phyloP scores from a whole-genome alignment of 1,284 basidiomycete genomes.

The Ustilago sp. region DNA sequence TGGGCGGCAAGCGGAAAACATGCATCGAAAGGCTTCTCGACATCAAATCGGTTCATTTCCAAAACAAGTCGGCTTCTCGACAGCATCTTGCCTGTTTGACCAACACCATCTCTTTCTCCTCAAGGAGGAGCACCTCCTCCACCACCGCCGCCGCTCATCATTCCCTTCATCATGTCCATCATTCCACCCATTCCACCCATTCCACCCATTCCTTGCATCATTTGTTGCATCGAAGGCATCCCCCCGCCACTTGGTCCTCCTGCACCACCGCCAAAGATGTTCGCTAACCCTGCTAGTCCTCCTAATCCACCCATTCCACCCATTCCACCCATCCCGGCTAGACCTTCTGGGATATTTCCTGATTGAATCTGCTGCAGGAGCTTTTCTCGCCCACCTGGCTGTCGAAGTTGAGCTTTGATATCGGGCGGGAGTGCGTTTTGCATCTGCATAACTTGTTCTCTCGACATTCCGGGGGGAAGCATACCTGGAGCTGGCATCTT shows the following conservation, averaged over 20 bases:
- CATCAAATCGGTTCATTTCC: not conserved
- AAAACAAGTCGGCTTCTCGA: not conserved
- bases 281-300: slow-evolving; percentile 41
- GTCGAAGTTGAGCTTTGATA: slow-evolving; percentile 68
- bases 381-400: slow-evolving; percentile 67
- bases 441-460: slow-evolving; percentile 67
- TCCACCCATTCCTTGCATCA: slow-evolving; percentile 70
- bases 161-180: slow-evolving; percentile 80
- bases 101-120: not conserved
- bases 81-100: not conserved
- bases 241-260: slow-evolving; percentile 29
- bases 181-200: slow-evolving; percentile 70
- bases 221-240: slow-evolving; percentile 57
- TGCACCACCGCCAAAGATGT: slow-evolving; percentile 44
- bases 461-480: slow-evolving; percentile 65
- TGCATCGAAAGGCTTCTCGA: not conserved
- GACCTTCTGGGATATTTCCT: slow-evolving; percentile 52
- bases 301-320: slow-evolving; percentile 41
- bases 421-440: slow-evolving; percentile 67
- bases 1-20: too few relatives aligned
- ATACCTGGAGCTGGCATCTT: slow-evolving; percentile 54
- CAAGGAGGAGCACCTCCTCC: slow-evolving; percentile 66
- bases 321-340: slow-evolving; percentile 51
- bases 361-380: slow-evolving; percentile 58
- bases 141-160: slow-evolving; percentile 78